Evolutionary conservation across 2,329 filamentous ascomycete genomes (phyloP), one percentile per base, ranked within the genome.

Genomic region (Pseudogymnoascus sp.): DNA sequence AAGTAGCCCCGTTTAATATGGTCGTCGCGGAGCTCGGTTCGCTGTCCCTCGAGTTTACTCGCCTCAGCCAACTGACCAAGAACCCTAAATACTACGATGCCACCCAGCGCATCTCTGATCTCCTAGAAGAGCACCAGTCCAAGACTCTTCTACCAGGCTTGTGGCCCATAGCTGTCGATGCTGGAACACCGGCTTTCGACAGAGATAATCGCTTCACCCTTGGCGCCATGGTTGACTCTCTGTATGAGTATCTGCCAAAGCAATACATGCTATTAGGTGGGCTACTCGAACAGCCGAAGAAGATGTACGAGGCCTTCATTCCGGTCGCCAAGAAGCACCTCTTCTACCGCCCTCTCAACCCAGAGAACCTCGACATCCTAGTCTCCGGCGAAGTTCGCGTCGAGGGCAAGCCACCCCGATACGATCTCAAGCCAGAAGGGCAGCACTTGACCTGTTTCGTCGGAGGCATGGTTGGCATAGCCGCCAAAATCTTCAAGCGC

Each of bases 61-160:
- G 91, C n/a, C 80, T 97, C 40, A 89, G 92, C 7, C 92, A 97
- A 74, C 78, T 97, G 65, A 96, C 92, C 0, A 84, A 85, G 62
- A 80, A 93, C 64, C 76, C 87, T 67, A 92, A 87, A 72, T 97
- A 95, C 75, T 97, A 95, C 71, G 92, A 96, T 75, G 92, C 91
- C 10, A 81, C 96, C 64, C 89, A 90, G 59, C 77, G 84, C 42
- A 81, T 87, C 63, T 77, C 78, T 7, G 77, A 85, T 64, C 76
- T 79, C 61, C 77, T 88, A 29, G 82, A 83, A 63, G 71, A 73
- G 59, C 73, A 75, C 58, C 85, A 88, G 68, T 75, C 77, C 61
- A 69, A 73, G 7, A 87, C 83, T 4, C 75, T 75, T 37, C 70
- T 87, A 35, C 84, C 85, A 0, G 85, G 85, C 2, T 77, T 88